Base-by-base conservation (phyloP, 2,329 filamentous ascomycete species). In the Pyricularia sp. region DNA sequence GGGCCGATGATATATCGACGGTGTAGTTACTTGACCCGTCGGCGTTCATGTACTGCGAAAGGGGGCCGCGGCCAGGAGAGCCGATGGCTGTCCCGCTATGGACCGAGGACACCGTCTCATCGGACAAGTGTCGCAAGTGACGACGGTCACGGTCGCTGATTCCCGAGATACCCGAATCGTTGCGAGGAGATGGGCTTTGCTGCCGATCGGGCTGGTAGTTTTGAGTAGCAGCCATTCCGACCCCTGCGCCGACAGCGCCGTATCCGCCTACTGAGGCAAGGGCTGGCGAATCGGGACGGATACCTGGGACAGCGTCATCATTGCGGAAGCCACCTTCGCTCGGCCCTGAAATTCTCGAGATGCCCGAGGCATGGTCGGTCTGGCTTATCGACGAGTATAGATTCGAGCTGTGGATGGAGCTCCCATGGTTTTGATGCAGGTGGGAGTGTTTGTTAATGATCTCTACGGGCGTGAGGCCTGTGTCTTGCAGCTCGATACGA, bases 401-500 rank as follows among this genome's bases (percentile, higher is more conserved):
- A 1, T 74, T 75, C 0, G 75, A 74, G 71, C 74, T 77, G 63
- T 73, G 76, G n/a, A 76, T 71, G 14, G 73, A 72, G 69, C 67
- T 73, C 69, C 28, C 73, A 69, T 64, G 71, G 71, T 33, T 72
- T 69, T 65, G 69, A 23, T 68, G 71, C 64, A 73, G 73, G 66
- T 74, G 74, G 2, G 77, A 74, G 73, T 79, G 73, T 55, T 75
- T 77, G 68, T 78, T 77, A 65, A 81, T 77, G n/a, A 82, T 76
- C 2, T 82, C 78, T 14, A 78, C 71, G 7, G 78, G 78, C 0
- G 79, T 76, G 20, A 82, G 75, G 17, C 78, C 78, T 1, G 80
- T 82, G 69, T 81, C 81, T 23, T 81, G 78, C 2, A 87, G 79
- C 71, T 87, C 85, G 20, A 74, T 76, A 0, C 72, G 78, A 0